Base-by-base conservation (phyloP, 495 filamentous ascomycete genomes). In the Trichoderma orchidacearum region DNA sequence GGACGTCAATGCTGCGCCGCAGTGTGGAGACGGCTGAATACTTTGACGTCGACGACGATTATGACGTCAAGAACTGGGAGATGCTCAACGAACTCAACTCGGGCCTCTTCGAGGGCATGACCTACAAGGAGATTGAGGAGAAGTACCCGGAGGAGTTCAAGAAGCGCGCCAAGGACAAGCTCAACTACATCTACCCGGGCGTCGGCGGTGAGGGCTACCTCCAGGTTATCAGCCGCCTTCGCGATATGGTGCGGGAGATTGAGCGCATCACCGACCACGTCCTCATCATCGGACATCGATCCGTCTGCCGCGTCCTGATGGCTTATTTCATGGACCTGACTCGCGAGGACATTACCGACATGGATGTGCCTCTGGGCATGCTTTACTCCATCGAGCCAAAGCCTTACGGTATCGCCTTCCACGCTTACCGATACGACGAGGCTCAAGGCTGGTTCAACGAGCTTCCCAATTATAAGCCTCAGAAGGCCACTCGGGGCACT, bases 61-160 rank as follows among this genome's bases (percentile, higher is more conserved):
- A 89, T 64, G 93, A 97, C 60, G 82, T 92, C 63, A 98, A 98
- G 74, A 83, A 94, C 62, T 96, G 95, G 89, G 87, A 88, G 62
- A 96, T 96, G 90, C 81, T 98, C 15, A 94, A 98, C 63, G 93
- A 98, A 66, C 84, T 98, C 35, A 88, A 96, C 63, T 86, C 92
- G 1, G 93, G 93, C 15, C 78, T 76, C 35, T 93, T 95, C 75
- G 93, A 98, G 69, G 91, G 93, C 30, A 77, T 95, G 76, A 96
- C 92, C 2, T 98, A 98, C 64, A 81, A 86, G 3, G 87, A 95
- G 61, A 96, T 98, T 58, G 82, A 80, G 60, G 67, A 76, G 7
- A 75, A 81, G 56, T 85, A 84, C 62, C 83, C 82, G 0, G 85
- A 89, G 27, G 89, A 98, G 64, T 98, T 84, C 63, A 74, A 72